Base-by-base conservation (phyloP, 2,329 filamentous ascomycete genomes). In the Cephalotrichum gorgonifer region DNA sequence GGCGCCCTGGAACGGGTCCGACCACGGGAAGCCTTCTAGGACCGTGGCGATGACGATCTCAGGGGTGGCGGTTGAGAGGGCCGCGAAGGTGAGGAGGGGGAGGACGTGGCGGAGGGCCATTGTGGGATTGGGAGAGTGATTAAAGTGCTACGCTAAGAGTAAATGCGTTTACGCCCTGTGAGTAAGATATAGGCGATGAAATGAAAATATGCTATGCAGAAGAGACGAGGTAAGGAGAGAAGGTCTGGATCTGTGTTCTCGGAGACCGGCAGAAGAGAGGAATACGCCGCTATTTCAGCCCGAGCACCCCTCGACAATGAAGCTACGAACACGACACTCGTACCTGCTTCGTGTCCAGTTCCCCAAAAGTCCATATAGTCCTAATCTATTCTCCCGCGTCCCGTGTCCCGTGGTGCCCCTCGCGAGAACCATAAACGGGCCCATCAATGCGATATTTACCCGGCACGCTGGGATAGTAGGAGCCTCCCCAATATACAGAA, bases 11-110 rank as follows among this genome's bases (percentile, higher is more conserved):
- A 64, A 64, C 2, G 61, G 59, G 30, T 57, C 55, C 11, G 55
- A 53, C 60, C 62, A 63, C 35, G 54, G 50, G 57, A 62, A 65
- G 43, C 50, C 52, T 2, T 59, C 54, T 2, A 62, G 59, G 3
- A 60, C 56, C 17, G 58, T 57, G 31, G 39, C 39, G 22, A 53
- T 51, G n/a, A 51, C 45, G 17, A 53, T 47, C 12, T 51, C 28
- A n/a, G 49, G 28, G 38, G 27, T 26, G 23, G 44, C 20, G 5
- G 41, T 7, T 15, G 46, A 8, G 7, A 31, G 28, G 31, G 22
- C 20, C 25, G n/a, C 28, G 17, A 49, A 22, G 6, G 31, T n/a
- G 23, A 31, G 14, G 43, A 50, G 43, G 20, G 38, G 31, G 23
- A 44, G 33, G 38, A 50, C 9, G 31, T 31, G 43, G 15, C 30